Evolutionary conservation across 2,329 filamentous ascomycete genomes (phyloP).

Genomic region (Xylaria sp.): DNA sequence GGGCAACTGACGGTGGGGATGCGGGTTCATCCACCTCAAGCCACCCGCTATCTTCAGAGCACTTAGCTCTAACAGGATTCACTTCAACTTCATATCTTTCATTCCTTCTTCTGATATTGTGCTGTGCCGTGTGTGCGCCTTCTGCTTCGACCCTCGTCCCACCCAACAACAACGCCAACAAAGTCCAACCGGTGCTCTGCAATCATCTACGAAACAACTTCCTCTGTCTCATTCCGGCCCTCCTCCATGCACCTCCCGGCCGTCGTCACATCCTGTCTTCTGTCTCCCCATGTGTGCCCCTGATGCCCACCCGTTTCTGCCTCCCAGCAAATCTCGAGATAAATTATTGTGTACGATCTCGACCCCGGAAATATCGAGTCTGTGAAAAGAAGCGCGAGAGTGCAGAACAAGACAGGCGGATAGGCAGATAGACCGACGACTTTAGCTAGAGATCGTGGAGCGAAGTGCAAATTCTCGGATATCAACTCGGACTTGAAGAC

Average conservation of each 20-base stretch:
- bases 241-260: constrained; percentile 30
- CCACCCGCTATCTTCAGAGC: constrained; percentile 12
- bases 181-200: constrained; percentile 4
- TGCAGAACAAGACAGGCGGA: constrained; percentile 10
- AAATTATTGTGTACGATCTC: constrained; percentile 13
- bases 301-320: constrained; percentile 39
- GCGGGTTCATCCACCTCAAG: constrained; percentile 29
- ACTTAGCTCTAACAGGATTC: constrained; percentile 18
- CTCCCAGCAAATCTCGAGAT: constrained; percentile 37
- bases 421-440: neutral
- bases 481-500: constrained; percentile 33
- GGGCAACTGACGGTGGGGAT: constrained; percentile 39
- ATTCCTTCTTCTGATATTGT: constrained; percentile 16
- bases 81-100: constrained; percentile 26
- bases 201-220: neutral
- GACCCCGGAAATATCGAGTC: constrained; percentile 8
- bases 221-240: constrained; percentile 13
- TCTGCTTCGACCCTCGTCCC: constrained; percentile 30
- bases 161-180: neutral
- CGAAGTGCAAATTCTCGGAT: constrained; percentile 12
- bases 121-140: constrained; percentile 21
- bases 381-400: constrained; percentile 14
- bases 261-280: neutral
- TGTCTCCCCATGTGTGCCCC: constrained; percentile 45
- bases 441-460: constrained; percentile 4